phyloP scores from a whole-genome alignment of 2,329 filamentous ascomycete genomes.

The Colletotrichum tabaci region DNA sequence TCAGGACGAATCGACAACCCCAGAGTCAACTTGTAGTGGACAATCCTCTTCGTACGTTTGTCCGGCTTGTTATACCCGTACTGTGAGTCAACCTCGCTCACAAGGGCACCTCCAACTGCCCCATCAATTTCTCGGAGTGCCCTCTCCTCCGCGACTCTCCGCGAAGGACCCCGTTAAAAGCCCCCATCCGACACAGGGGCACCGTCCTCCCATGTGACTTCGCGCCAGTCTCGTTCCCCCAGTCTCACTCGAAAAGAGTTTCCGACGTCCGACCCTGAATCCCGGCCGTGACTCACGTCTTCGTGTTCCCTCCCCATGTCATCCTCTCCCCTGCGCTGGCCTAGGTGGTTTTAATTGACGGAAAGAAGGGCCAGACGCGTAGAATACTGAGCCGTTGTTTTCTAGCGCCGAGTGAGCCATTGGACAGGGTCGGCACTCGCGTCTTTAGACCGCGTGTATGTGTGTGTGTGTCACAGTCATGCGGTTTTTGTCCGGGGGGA shows the following conservation, averaged over 20 bases:
- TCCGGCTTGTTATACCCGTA: background rate
- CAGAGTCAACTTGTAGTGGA: background rate
- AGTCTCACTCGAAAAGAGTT: background rate
- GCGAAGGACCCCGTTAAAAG: background rate
- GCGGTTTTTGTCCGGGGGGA: constrained; percentile 1
- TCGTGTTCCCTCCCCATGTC: background rate
- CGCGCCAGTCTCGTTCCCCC: constrained; percentile 48
- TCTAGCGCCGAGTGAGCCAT: background rate
- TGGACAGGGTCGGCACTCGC: background rate
- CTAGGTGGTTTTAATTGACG: background rate
- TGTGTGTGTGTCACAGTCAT: background rate
- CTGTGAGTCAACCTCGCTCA: background rate
- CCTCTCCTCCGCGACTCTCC: background rate
- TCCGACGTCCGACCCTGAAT: constrained; percentile 19
- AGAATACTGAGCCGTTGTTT: background rate
- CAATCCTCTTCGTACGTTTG: too few species aligned
- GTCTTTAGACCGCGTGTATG: background rate
- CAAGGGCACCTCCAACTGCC: background rate
- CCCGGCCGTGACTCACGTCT: constrained; percentile 47
- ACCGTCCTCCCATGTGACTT: constrained; percentile 48
- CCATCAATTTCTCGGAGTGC: background rate
- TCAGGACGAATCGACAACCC: too few species aligned
- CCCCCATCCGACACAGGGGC: background rate
- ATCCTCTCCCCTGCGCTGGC: background rate
- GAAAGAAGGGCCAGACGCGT: background rate